Conservation (phyloP, 164 flowering plant species). For the Buxus sempervirens region DNA sequence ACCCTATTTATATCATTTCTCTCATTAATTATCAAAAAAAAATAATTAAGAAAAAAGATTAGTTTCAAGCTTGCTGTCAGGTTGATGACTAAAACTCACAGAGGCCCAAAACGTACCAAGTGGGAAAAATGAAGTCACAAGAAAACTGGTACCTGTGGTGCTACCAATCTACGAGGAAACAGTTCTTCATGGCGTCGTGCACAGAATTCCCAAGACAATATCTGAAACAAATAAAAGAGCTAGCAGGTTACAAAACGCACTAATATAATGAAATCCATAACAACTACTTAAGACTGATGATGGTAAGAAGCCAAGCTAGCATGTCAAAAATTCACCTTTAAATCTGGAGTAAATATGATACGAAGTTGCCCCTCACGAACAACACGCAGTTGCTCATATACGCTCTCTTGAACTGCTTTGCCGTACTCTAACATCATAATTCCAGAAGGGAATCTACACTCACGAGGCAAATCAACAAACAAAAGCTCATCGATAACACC, state of each 20-base stretch:
- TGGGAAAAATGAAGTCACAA: too few species aligned
- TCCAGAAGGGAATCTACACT: conserved; percentile 72
- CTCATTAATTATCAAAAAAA: too few species aligned
- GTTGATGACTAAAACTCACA: too few species aligned
- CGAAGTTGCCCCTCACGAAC: conserved; percentile 97
- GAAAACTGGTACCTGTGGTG: conserved; percentile 68
- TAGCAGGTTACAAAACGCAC: not conserved
- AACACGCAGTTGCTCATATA: conserved; percentile 91
- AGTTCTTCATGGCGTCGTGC: conserved; percentile 96
- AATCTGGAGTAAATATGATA: conserved; percentile 69
- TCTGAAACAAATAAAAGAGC: conserved; percentile 33
- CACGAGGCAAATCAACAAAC: conserved; percentile 85
- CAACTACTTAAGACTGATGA: not conserved
- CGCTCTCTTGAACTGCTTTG: conserved; percentile 95
- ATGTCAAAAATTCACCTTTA: conserved; percentile 48
- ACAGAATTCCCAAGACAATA: conserved; percentile 96
- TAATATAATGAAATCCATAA: not conserved
- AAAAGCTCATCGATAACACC: conserved; percentile 94
- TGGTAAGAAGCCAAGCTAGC: not conserved
- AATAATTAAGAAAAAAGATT: too few species aligned
- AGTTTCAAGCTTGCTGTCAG: too few species aligned
- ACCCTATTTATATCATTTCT: too few species aligned
- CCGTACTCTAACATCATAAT: conserved; percentile 87
- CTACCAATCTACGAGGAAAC: conserved; percentile 78
- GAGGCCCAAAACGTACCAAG: too few species aligned